Percentiles rank a stretch among this genome's conserved stretches.
Conservation (phyloP, 2,329 filamentous ascomycete genomes). For the Ophiosphaerella korrae region DNA sequence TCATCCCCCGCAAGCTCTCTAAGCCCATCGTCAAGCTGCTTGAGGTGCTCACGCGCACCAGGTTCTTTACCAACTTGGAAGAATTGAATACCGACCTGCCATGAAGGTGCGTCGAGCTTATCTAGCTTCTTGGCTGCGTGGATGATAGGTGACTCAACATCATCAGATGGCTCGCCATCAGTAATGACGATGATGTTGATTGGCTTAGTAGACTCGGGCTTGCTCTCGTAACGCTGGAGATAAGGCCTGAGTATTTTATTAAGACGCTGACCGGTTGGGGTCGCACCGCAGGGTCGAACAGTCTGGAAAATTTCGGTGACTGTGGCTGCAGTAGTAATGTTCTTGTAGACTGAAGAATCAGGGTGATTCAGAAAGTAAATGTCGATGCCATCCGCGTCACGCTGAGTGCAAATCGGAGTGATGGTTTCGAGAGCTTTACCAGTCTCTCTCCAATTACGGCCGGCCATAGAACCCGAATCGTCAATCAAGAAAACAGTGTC, state of each 20-base stretch:
- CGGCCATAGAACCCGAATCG: constrained; percentile 86
- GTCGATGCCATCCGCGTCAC: constrained; percentile 86
- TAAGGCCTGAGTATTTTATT: constrained; percentile 76
- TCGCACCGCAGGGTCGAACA: constrained; percentile 68
- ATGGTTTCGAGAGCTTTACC: constrained; percentile 72
- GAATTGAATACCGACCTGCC: constrained; percentile 92
- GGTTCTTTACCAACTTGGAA: constrained; percentile 86
- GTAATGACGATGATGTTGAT: constrained; percentile 94
- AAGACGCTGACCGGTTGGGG: constrained; percentile 76
- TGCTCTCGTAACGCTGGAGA: constrained; percentile 59
- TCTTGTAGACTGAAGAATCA: constrained; percentile 64
- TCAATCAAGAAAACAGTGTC: constrained; percentile 92
- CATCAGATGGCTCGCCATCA: constrained; percentile 81
- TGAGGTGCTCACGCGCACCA: constrained; percentile 67
- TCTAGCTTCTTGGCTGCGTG: constrained; percentile 73
- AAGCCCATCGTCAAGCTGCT: constrained; percentile 76
- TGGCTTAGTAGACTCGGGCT: constrained; percentile 66
- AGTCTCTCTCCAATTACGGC: constrained; percentile 77
- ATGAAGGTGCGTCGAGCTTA: constrained; percentile 68
- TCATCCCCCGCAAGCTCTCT: constrained; percentile 57
- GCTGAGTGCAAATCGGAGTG: constrained; percentile 77
- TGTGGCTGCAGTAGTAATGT: constrained; percentile 62
- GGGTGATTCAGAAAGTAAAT: constrained; percentile 85
- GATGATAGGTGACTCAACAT: constrained; percentile 71
- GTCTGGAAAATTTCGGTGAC: constrained; percentile 73